These are phyloP conservation scores for Plasmopara halstedii DNA, from an alignment of 352 stramenopile species.

Conservation along the genomic window DNA sequence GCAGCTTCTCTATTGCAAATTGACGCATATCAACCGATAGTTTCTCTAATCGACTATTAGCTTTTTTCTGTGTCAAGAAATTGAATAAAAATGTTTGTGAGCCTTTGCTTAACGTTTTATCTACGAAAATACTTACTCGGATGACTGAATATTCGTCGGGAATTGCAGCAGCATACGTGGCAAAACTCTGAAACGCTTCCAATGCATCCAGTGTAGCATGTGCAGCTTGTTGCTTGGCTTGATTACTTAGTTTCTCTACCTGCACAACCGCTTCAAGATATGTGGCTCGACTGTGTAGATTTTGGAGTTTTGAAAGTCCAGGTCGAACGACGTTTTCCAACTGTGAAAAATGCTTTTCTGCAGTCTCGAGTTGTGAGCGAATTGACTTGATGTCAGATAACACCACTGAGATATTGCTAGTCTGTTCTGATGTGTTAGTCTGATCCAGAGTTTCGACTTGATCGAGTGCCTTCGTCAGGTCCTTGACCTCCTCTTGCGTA, in stretches of 20 bases:
- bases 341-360: slow-evolving; percentile 39
- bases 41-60: slow-evolving; percentile 30
- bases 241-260: slow-evolving; percentile 44
- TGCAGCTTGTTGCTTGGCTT: slow-evolving; percentile 24
- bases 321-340: slow-evolving; percentile 37
- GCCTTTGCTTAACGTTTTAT: neutral
- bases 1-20: slow-evolving; percentile 49
- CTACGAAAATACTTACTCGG: slow-evolving; percentile 21
- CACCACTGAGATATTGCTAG: slow-evolving; percentile 6
- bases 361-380: slow-evolving; percentile 13
- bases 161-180: slow-evolving; percentile 29
- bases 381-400: slow-evolving; percentile 15
- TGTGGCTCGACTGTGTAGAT: slow-evolving; percentile 29
- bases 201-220: slow-evolving; percentile 41
- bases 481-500: slow-evolving; percentile 15
- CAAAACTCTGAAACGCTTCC: slow-evolving; percentile 33
- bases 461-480: slow-evolving; percentile 13
- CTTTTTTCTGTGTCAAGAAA: slow-evolving; percentile 29
- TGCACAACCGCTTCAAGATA: slow-evolving; percentile 45
- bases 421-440: slow-evolving; percentile 10
- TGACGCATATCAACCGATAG: slow-evolving; percentile 39
- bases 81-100: neutral
- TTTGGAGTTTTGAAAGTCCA: slow-evolving; percentile 20
- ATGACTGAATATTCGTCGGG: slow-evolving; percentile 38
- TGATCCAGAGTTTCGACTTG: neutral